A percentile compares a stretch with the other conserved stretches of the same genome.
phyloP scores from a whole-genome alignment of 352 stramenopile species.

The Globisporangium spiculum region DNA sequence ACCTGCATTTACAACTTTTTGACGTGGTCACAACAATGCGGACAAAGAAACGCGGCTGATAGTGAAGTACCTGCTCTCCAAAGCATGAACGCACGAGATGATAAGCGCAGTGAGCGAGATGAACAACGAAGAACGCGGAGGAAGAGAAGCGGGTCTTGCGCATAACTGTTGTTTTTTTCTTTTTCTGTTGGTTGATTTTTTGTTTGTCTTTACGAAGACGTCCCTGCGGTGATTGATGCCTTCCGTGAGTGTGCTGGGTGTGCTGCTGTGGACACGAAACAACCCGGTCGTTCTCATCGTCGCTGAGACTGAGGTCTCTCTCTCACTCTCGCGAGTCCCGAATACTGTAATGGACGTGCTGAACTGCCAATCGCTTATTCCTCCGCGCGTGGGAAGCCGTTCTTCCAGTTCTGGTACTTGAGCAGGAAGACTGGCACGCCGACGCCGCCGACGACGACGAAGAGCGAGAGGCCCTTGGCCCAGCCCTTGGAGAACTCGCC shows the following conservation, averaged over 20 bases:
- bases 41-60: neutral
- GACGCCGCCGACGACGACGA: slow-evolving; percentile 67
- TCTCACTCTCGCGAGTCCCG: neutral
- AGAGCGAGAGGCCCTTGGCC: slow-evolving; percentile 49
- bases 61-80: neutral
- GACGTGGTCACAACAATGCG: neutral
- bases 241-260: neutral
- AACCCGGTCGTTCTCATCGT: neutral
- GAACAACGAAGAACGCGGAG: neutral
- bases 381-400: slow-evolving; percentile 74
- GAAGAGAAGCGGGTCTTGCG: neutral
- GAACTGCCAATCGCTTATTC: slow-evolving; percentile 37
- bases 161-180: slow-evolving; percentile 7
- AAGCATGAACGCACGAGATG: neutral
- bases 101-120: neutral
- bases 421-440: slow-evolving; percentile 57
- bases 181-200: slow-evolving; percentile 9
- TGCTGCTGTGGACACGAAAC: neutral
- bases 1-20: neutral
- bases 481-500: slow-evolving; percentile 76
- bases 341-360: slow-evolving; percentile 12
- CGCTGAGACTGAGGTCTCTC: neutral
- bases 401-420: slow-evolving; percentile 90
- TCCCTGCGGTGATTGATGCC: neutral
- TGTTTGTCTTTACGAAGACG: slow-evolving; percentile 1